These are phyloP conservation scores for Neurospora hispaniola DNA, from an alignment of 495 filamentous ascomycete genomes.

Conservation along the genomic window DNA sequence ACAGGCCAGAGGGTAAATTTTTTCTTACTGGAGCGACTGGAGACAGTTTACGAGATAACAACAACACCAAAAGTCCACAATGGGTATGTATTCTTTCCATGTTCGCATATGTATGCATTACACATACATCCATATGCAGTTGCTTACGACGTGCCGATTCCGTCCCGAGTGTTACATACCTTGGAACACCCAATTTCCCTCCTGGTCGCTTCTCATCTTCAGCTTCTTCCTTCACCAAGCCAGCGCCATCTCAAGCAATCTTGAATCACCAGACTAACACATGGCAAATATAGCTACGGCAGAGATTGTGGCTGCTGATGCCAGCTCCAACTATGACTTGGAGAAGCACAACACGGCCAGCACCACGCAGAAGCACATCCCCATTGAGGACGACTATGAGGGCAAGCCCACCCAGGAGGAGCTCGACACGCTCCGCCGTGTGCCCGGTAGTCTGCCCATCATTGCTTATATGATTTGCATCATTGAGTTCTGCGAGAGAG, in stretches of 20 bases:
- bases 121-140: not conserved
- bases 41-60: not conserved
- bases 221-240: not conserved
- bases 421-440: conserved; percentile 40
- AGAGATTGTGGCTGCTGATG: not conserved
- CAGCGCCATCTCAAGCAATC: not conserved
- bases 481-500: conserved; percentile 51
- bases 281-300: not conserved
- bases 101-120: not conserved
- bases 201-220: not conserved
- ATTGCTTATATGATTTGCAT: conserved; percentile 46
- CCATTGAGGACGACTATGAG: conserved; percentile 32
- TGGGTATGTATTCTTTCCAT: not conserved
- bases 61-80: not conserved
- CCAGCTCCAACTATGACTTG: not conserved
- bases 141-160: not conserved
- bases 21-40: not conserved
- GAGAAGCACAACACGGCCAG: conserved; percentile 12
- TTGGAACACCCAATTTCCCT: not conserved
- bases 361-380: conserved; percentile 15
- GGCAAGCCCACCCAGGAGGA: conserved; percentile 50
- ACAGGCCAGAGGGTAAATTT: not conserved
- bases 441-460: conserved; percentile 42
- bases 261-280: not conserved
- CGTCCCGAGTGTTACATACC: not conserved